Conservation (phyloP, 495 filamentous ascomycete species). For the Sporormia fimetaria region DNA sequence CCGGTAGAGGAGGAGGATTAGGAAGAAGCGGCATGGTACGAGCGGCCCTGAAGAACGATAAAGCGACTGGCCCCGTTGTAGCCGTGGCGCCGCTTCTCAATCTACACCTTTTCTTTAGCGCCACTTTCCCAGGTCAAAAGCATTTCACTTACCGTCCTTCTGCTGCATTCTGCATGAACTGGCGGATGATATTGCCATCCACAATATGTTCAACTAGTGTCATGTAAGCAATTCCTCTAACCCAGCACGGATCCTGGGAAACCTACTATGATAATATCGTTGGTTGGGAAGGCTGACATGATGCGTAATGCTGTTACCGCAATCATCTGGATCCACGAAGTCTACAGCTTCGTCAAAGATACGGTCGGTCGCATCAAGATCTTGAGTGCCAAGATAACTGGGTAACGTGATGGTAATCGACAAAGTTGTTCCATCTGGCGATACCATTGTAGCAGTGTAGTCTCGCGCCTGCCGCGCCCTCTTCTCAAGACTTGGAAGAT, state of each 20-base stretch:
- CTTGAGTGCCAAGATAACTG: neutral
- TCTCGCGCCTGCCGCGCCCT: no score
- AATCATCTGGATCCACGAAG: neutral
- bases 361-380: neutral
- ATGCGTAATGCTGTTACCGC: neutral
- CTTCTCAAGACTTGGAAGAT: no score
- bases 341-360: neutral
- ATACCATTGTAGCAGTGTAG: neutral
- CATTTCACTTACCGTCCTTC: neutral
- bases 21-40: neutral
- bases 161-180: neutral
- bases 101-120: neutral
- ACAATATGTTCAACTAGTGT: neutral
- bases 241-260: neutral
- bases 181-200: neutral
- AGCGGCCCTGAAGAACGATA: neutral
- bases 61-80: neutral
- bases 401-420: neutral
- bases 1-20: neutral
- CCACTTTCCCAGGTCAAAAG: neutral
- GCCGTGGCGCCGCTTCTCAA: neutral
- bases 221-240: neutral
- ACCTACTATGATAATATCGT: neutral
- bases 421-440: neutral
- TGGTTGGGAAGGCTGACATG: neutral